Conservation (phyloP, 176 grass and related monocot species). For the Oropetium thomaeum region DNA sequence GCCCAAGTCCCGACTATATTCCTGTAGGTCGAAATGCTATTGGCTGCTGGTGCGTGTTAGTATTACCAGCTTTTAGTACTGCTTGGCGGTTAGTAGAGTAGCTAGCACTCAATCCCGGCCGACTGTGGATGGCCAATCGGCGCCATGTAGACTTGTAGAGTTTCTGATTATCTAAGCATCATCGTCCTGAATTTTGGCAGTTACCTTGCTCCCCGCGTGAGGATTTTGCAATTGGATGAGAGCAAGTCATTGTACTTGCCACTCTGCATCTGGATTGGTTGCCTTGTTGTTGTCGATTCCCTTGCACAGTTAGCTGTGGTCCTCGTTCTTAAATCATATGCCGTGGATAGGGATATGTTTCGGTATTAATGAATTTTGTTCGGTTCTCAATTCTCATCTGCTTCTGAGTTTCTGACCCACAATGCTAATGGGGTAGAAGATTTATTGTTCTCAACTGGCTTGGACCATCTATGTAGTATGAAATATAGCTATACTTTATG, state of each 20-base stretch:
- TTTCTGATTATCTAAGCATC: not conserved
- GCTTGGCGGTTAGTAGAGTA: not conserved
- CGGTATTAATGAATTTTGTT: constrained; percentile 7
- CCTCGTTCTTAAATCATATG: not conserved
- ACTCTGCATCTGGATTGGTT: not conserved
- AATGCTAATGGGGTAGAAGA: not conserved
- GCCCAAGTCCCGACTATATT: not conserved
- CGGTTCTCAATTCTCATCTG: not conserved
- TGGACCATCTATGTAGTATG: not conserved
- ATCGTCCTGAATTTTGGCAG: not conserved
- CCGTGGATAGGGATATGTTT: not conserved
- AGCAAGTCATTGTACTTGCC: not conserved
- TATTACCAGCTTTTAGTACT: not conserved
- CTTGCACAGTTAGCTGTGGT: constrained; percentile 9
- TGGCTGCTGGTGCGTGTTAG: constrained; percentile 5
- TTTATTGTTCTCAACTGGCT: not conserved
- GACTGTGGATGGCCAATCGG: not conserved
- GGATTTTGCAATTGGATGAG: constrained; percentile 2
- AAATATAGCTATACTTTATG: too few species aligned
- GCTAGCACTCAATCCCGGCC: not conserved
- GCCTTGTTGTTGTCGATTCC: not conserved
- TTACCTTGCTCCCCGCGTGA: not conserved
- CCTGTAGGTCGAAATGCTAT: not conserved
- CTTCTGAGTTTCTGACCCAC: not conserved
- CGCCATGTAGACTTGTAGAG: not conserved